A percentile compares a stretch with the other conserved stretches of the same genome.
Conservation (phyloP, 2,329 filamentous ascomycete genomes). For the Xylariales sp. region DNA sequence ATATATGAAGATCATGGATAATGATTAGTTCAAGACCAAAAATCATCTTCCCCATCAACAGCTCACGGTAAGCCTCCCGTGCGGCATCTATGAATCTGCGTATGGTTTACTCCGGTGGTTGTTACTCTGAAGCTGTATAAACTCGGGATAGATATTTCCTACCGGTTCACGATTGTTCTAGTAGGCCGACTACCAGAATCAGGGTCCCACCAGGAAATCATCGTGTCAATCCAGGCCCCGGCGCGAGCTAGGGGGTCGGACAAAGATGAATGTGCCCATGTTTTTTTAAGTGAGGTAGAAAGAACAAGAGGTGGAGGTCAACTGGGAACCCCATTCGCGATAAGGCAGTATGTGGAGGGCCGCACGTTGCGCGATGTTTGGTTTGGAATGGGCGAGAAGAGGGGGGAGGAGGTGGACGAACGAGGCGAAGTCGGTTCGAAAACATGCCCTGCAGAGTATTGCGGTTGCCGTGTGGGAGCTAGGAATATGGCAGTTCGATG, state of each 20-base stretch:
- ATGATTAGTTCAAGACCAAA: too few relatives aligned
- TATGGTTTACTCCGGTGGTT: too few relatives aligned
- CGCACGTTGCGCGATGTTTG: conserved; percentile 18
- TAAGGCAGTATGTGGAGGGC: conserved; percentile 17
- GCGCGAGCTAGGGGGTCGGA: conserved; percentile 12
- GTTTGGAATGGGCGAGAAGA: conserved; percentile 13
- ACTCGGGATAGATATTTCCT: too few relatives aligned
- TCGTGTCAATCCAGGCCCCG: conserved; percentile 11
- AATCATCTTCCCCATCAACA: too few relatives aligned
- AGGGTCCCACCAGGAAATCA: too few relatives aligned
- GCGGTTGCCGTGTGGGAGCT: conserved; percentile 18
- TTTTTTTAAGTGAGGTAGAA: neutral
- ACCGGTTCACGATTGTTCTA: too few relatives aligned
- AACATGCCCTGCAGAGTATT: conserved; percentile 13
- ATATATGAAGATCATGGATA: too few relatives aligned
- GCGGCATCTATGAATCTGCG: too few relatives aligned
- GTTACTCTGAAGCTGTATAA: too few relatives aligned
- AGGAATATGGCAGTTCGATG: conserved; percentile 15
- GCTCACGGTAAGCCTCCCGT: too few relatives aligned
- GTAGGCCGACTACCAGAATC: too few relatives aligned
- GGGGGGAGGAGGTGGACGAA: neutral
- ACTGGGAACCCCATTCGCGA: conserved; percentile 14
- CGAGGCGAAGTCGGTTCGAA: conserved; percentile 5
- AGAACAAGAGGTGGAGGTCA: conserved; percentile 10
- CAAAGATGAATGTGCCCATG: neutral